Conservation (phyloP, 2,329 filamentous ascomycete species). For the Nothophaeocryptopus gaeumannii region DNA sequence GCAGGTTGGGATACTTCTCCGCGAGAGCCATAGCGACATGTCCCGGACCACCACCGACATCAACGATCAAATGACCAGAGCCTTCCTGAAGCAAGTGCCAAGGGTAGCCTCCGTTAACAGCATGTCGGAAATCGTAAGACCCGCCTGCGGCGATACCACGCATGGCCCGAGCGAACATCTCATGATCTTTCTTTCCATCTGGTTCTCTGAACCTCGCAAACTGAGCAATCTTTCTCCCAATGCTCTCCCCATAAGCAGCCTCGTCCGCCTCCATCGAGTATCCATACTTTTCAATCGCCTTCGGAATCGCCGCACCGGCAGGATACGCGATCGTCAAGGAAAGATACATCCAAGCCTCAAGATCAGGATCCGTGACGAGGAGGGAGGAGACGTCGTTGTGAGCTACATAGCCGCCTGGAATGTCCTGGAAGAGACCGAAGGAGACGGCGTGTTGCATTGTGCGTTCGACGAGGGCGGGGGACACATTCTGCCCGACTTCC, state of each 20-base stretch:
- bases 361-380: slow-evolving; percentile 25
- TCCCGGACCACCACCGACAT: slow-evolving; percentile 25
- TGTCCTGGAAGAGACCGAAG: slow-evolving; percentile 21
- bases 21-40: slow-evolving; percentile 25
- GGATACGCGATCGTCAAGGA: slow-evolving; percentile 23
- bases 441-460: slow-evolving; percentile 21
- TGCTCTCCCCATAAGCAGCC: slow-evolving; percentile 19
- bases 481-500: slow-evolving; percentile 10
- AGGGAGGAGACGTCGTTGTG: slow-evolving; percentile 21
- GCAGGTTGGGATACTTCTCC: slow-evolving; percentile 19
- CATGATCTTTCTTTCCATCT: slow-evolving; percentile 21
- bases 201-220: slow-evolving; percentile 23
- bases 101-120: slow-evolving; percentile 22
- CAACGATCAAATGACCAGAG: slow-evolving; percentile 16
- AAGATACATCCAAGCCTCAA: slow-evolving; percentile 24
- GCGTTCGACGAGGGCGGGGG: slow-evolving; percentile 19
- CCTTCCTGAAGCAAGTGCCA: slow-evolving; percentile 21
- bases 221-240: slow-evolving; percentile 22
- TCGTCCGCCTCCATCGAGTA: slow-evolving; percentile 23
- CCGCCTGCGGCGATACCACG: slow-evolving; percentile 24
- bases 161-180: slow-evolving; percentile 26
- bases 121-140: slow-evolving; percentile 22
- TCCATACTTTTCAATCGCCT: slow-evolving; percentile 23
- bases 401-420: slow-evolving; percentile 14
- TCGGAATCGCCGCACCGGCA: slow-evolving; percentile 21